Evolutionary conservation across 352 stramenopile genomes (phyloP), one percentile per base, ranked within the genome.

Genomic region (Phytophthora multivora): DNA sequence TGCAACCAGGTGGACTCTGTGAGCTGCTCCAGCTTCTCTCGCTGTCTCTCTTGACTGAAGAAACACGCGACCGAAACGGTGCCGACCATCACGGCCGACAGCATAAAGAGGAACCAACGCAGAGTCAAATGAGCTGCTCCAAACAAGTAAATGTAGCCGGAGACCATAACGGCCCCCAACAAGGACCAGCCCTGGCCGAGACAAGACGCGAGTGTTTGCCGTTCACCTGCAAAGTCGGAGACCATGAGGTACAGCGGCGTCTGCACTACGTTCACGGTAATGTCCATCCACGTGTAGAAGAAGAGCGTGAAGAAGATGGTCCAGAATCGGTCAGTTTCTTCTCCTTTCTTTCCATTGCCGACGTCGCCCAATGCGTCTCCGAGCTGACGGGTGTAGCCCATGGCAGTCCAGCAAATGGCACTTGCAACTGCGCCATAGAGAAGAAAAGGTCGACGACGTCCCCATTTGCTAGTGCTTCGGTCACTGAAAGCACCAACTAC

Each of bases 321-420:
- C 62, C 62, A 70, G 48, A 64, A 66, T 13, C 62, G 41, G 19
- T 66, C 3, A 21, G 55, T 66, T 38, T 59, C 26, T 43, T 70
- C 55, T 5, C 62, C 55, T 64, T 66, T 66, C 49, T 61, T 70
- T 18, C 55, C 55, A 8, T 21, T 61, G 8, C 62, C 62, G 6
- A 28, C 51, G 25, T 70, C 62, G 8, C 62, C 62, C 33, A 70
- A 25, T 21, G 35, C 63, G n/a, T 72, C 63, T 13, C 75, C 43
- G n/a, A 85, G 81, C 40, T 80, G 53, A n/a, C 73, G 63, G 8
- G 75, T 82, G 64, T 78, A 82, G 15, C 75, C 77, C 77, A 87
- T 85, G 28, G 76, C 51, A 26, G 63, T 77, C 72, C 70, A 87
- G 61, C 77, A 87, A 51, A 73, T 59, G 21, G 55, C 48, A 41